phyloP scores from a whole-genome alignment of 306 rosid genomes.

The Hippophae rhamnoides region DNA sequence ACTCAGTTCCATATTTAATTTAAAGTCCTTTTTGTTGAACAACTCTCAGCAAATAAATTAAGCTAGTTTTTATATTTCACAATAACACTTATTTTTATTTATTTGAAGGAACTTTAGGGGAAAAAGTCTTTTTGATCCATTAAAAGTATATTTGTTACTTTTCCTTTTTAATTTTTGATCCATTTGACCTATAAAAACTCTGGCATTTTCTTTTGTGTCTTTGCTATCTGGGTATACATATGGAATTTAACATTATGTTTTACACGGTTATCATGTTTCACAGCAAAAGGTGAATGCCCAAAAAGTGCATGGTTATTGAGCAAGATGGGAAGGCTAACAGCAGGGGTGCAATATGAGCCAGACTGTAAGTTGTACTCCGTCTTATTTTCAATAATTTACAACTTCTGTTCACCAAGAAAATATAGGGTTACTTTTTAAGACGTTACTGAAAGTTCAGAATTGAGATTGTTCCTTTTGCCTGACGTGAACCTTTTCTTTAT shows the following conservation, averaged over 20 bases:
- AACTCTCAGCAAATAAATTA: no score
- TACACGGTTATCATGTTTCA: constrained; percentile 15
- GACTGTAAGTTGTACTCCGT: constrained; percentile 44
- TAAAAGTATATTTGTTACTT: no score
- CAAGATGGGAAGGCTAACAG: constrained; percentile 82
- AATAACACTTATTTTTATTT: background rate
- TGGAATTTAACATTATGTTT: background rate
- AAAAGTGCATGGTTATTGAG: constrained; percentile 75
- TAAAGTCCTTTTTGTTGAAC: no score
- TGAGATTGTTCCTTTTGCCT: no score
- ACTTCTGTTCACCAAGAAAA: no score
- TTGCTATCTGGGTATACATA: background rate
- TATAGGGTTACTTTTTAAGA: no score
- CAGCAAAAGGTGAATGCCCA: constrained; percentile 66
- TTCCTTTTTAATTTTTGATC: no score
- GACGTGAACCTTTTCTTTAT: no score
- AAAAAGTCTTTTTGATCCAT: no score
- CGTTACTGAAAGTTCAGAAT: no score
- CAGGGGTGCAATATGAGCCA: constrained; percentile 91
- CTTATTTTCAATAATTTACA: no score
- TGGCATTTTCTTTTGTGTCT: constrained; percentile 1
- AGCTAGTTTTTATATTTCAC: background rate
- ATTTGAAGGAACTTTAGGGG: background rate
- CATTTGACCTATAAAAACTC: background rate
- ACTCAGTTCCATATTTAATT: no score